A percentile compares a stretch with the other conserved stretches of the same genome.
These are phyloP conservation scores for Coemansia sp. DNA, from an alignment of 192 early-diverging fungal species.

Conservation along the genomic window DNA sequence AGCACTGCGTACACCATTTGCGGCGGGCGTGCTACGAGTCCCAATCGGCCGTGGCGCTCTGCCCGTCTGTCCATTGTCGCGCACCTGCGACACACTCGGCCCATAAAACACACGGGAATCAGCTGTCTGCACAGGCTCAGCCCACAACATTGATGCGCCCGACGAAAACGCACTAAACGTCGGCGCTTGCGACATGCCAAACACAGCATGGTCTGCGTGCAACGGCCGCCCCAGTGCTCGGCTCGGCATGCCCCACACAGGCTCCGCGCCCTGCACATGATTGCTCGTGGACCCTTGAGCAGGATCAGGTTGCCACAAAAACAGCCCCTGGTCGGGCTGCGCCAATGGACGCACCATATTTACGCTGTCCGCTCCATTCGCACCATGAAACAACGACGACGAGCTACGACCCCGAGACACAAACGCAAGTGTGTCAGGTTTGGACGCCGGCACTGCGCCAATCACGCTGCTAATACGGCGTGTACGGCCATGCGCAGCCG, in stretches of 20 bases:
- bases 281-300: neutral
- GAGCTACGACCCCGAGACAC: slow-evolving; percentile 15
- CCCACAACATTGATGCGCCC: slow-evolving; percentile 32
- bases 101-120: neutral
- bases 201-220: slow-evolving; percentile 10
- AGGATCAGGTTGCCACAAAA: neutral
- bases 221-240: slow-evolving; percentile 1
- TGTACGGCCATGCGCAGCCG: neutral
- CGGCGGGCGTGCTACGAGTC: slow-evolving; percentile 22
- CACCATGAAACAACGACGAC: slow-evolving; percentile 30
- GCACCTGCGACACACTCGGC: slow-evolving; percentile 11
- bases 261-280: neutral
- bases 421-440: neutral
- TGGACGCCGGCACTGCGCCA: neutral
- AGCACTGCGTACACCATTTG: slow-evolving; percentile 12
- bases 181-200: slow-evolving; percentile 8
- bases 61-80: slow-evolving; percentile 1
- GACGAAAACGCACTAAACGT: slow-evolving; percentile 24
- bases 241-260: neutral
- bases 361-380: neutral
- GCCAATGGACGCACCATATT: slow-evolving; percentile 1
- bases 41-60: slow-evolving; percentile 37
- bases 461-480: slow-evolving; percentile 19
- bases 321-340: neutral
- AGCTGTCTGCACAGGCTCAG: slow-evolving; percentile 8